Evolutionary conservation across 768 basidiomycete genomes (phyloP), one percentile per base, ranked within the genome.

Genomic region (Suillus variegatus): DNA sequence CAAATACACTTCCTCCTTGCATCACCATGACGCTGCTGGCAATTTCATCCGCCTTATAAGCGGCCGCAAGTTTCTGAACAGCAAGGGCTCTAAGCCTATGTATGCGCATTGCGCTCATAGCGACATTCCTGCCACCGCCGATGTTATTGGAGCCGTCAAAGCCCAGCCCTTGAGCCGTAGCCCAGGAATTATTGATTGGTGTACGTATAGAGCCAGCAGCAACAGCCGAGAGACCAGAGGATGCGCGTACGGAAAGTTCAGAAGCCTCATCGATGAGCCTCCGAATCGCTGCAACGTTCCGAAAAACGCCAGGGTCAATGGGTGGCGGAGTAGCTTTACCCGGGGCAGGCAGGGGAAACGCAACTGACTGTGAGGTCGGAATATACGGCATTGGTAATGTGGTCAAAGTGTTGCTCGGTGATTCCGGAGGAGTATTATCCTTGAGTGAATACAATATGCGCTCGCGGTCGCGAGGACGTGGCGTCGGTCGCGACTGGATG

Each of bases 21-120:
- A 96, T 96, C 40, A 96, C 88, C 89, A 95, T 93, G 35, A 96
- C 94, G 72, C 92, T 94, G 1, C 92, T 92, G 1, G 94, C 94
- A 71, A 96, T 93, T 75, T 96, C 94, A 73, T 96, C 94, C 13
- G 87, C 84, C 73, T 88, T 88, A 72, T 96, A 96, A 6, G 94
- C 94, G 28, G 88, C 85, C 1, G 94, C 92, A 47, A 95, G 81
- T 74, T 93, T 94, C 76, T 94, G 91, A 22, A 96, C 92, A 0
- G 94, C 94, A 36, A 95, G 82, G 0, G 86, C 89, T 41, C 94
- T 80, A 52, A 96, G 77, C 60, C 93, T 82, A 73, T 95, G 93
- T 49, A 94, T 84, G 41, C 94, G 86, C 82, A 88, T 91, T 0
- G 93, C 88, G 40, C 90, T 93, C 93, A 96, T 95, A 41, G 88